phyloP scores from a whole-genome alignment of 306 rosid genomes.

The Vigna unguiculata region DNA sequence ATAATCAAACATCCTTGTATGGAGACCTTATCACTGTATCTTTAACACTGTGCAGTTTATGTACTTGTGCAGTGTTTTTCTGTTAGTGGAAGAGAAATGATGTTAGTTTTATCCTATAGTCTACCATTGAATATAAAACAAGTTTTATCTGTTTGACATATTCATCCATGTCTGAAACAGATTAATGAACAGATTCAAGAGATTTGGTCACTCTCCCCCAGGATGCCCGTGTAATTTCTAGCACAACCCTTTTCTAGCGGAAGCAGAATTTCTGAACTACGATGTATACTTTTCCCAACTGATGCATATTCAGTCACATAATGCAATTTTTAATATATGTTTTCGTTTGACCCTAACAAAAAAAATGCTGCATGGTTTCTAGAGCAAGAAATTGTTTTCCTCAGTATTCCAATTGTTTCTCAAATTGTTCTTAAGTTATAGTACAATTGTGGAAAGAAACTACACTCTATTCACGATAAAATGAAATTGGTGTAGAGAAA shows the following conservation, averaged over 20 bases:
- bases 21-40: not conserved
- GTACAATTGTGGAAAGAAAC: not conserved
- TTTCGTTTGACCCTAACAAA: not conserved
- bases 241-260: not conserved
- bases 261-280: constrained; percentile 24
- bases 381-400: constrained; percentile 2
- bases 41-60: constrained; percentile 3
- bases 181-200: constrained; percentile 8
- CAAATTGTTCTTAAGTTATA: constrained; percentile 4
- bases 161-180: constrained; percentile 14
- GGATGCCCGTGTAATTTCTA: not conserved
- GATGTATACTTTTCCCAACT: not conserved
- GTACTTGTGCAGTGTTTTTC: constrained; percentile 8
- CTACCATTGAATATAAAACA: not conserved
- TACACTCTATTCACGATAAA: constrained; percentile 1
- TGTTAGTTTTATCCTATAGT: not conserved
- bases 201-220: not conserved
- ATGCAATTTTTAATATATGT: not conserved
- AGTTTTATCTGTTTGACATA: constrained; percentile 11
- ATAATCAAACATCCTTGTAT: not conserved
- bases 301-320: constrained; percentile 3
- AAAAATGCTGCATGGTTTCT: constrained; percentile 22
- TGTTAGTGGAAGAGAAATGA: constrained; percentile 16
- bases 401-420: not conserved
- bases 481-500: constrained; percentile 7